Percentiles rank a stretch among this genome's conserved stretches.
Conservation (phyloP, 2,329 filamentous ascomycete species). For the Akanthomyces muscarius region DNA sequence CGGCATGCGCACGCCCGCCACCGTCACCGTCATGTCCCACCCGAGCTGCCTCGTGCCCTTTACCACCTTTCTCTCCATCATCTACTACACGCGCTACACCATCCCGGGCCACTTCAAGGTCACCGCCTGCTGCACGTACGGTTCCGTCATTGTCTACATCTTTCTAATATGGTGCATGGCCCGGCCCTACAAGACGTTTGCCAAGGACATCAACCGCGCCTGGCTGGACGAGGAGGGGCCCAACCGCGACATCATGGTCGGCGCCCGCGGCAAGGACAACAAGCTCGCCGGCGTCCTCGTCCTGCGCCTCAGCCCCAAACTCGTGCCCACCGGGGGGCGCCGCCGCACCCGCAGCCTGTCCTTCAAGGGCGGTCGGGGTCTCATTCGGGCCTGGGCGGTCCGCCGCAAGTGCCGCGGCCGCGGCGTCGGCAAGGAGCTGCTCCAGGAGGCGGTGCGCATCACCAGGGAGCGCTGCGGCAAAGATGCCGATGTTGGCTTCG, state of each 20-base stretch:
- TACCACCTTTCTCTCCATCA: conserved; percentile 37
- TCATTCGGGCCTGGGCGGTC: conserved; percentile 82
- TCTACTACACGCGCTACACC: conserved; percentile 30
- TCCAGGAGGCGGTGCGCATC: conserved; percentile 67
- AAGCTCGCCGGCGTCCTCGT: conserved; percentile 66
- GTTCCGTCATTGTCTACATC: conserved; percentile 16
- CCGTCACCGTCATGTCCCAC: conserved; percentile 60
- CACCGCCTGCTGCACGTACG: conserved; percentile 13
- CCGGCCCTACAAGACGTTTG: conserved; percentile 28
- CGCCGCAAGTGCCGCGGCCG: conserved; percentile 62
- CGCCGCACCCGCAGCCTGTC: conserved; percentile 29
- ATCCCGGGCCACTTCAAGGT: conserved; percentile 15
- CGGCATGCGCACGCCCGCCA: conserved; percentile 70
- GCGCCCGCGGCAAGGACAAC: conserved; percentile 63
- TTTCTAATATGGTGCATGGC: conserved; percentile 29
- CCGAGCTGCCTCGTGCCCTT: conserved; percentile 50
- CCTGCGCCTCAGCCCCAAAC: conserved; percentile 55
- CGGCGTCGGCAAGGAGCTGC: conserved; percentile 67
- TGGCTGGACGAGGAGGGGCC: conserved; percentile 22
- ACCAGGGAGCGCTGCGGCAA: conserved; percentile 66
- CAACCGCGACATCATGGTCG: conserved; percentile 53
- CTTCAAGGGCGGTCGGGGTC: conserved; percentile 57
- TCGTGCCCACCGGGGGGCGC: conserved; percentile 24
- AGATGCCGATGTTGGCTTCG: conserved; percentile 67
- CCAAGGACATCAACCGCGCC: conserved; percentile 17